These are phyloP conservation scores for Vicia villosa DNA, from an alignment of 306 rosid genomes.

Conservation along the genomic window DNA sequence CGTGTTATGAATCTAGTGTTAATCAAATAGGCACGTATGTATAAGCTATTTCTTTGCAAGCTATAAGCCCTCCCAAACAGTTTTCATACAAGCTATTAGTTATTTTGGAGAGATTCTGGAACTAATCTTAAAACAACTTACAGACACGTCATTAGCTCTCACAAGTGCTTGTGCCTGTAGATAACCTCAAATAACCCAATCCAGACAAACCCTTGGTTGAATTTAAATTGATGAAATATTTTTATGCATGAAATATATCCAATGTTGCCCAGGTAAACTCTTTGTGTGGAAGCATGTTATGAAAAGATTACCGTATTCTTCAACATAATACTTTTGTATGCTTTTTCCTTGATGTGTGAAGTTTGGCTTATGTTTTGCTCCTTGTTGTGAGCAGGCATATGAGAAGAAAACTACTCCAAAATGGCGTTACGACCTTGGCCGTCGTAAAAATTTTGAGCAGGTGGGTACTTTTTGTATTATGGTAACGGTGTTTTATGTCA, in stretches of 20 bases:
- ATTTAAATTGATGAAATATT: constrained; percentile 26
- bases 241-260: background rate
- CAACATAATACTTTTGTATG: background rate
- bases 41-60: background rate
- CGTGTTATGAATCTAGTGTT: background rate
- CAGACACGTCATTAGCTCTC: background rate
- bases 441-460: constrained; percentile 95
- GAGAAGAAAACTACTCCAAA: constrained; percentile 94
- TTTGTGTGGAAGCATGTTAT: background rate
- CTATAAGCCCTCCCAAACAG: background rate
- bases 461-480: constrained; percentile 42
- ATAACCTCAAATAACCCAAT: background rate
- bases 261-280: background rate
- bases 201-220: background rate
- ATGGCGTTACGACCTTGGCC: constrained; percentile 99
- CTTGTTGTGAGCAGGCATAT: constrained; percentile 69
- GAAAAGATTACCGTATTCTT: constrained; percentile 17
- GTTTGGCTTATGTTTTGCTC: constrained; percentile 13
- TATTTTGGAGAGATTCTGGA: background rate
- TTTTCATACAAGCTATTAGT: background rate
- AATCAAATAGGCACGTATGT: background rate
- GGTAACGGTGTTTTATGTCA: background rate
- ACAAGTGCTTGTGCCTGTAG: background rate
- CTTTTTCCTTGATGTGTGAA: constrained; percentile 13
- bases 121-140: background rate